Evolutionary conservation across 495 filamentous ascomycete genomes (phyloP), one percentile per base, ranked within the genome.

Genomic region (Penicillium taxi): DNA sequence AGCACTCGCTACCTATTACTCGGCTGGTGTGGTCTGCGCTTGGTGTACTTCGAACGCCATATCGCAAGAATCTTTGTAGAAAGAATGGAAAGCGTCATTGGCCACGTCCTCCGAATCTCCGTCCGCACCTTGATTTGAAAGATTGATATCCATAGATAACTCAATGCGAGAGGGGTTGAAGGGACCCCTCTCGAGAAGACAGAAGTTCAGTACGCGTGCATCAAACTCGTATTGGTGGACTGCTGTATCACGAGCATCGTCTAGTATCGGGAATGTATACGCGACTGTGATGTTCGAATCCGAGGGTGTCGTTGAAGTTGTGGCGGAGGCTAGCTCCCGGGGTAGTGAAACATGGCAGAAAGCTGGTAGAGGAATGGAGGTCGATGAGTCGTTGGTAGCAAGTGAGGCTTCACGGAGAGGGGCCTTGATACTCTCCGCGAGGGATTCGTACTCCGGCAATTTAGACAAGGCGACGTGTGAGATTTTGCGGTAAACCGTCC

Each of bases 261-360:
- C 47, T 4, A 65, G 30, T 2, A 61, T 55, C 5, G 58, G 48
- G 34, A 61, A 51, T 38, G 64, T 55, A 35, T 69, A 69, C 25
- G 61, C 59, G 2, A 33, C 58, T 12, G 45, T 37, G 24, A 47
- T 29, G 9, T 18, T 42, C 15, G 24, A 20, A 25, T 27, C 15
- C 9, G 18, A 18, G 23, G 26, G n/a, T n/a, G n/a, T n/a, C n/a
- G n/a, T n/a, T 6, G 21, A 31, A 9, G 46, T 24, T 27, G 40
- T 19, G 19, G 12, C 12, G 7, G 11, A 7, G 3, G 42, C 23
- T 12, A 28, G 32, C 3, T 39, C 32, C 29, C 25, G 42, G 3
- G 66, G 59, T 12, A 69, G 37, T 8, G 52, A 34, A 18, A 69
- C 20, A 0, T 58, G 50, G 18, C 52, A 53, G 37, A 59, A 67